Percentiles rank a stretch among this genome's conserved stretches.
Evolutionary conservation across 2,329 filamentous ascomycete species (phyloP).

Genomic region (Mycosphaerella arachidis): DNA sequence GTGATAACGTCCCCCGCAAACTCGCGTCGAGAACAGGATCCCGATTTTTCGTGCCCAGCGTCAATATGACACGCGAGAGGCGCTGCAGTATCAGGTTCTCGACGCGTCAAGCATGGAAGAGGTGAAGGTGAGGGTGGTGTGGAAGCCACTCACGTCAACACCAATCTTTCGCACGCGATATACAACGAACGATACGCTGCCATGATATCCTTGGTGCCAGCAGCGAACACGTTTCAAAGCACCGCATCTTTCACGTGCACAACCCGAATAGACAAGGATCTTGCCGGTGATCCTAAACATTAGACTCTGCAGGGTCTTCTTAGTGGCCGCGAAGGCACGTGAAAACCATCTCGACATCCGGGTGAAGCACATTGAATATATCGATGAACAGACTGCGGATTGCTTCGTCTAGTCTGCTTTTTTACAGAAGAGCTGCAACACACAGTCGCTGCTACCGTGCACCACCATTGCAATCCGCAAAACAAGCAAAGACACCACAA

Average conservation of each 20-base stretch:
- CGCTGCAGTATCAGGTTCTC: not conserved
- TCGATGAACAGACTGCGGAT: not conserved
- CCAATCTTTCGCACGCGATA: not conserved
- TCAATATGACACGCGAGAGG: not conserved
- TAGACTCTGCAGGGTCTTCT: not conserved
- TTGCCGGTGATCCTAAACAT: not conserved
- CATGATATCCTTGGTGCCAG: not conserved
- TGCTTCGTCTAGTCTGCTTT: not conserved
- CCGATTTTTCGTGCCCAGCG: not conserved
- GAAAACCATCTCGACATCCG: not conserved
- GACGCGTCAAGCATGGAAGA: not conserved
- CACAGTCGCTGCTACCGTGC: not conserved
- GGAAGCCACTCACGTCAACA: slow-evolving; percentile 2
- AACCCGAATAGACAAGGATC: not conserved
- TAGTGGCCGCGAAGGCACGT: not conserved
- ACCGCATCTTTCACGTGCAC: not conserved
- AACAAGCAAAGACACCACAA: slow-evolving; percentile 4
- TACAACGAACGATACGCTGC: slow-evolving; percentile 1
- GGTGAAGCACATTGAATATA: not conserved
- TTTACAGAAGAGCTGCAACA: not conserved
- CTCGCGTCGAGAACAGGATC: not conserved
- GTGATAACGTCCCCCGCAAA: not conserved
- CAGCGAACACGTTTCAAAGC: slow-evolving; percentile 2
- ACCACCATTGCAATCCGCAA: not conserved
- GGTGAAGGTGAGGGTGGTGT: not conserved